Base-by-base conservation (phyloP, 495 filamentous ascomycete genomes). In the Achaetomiella virescens region DNA sequence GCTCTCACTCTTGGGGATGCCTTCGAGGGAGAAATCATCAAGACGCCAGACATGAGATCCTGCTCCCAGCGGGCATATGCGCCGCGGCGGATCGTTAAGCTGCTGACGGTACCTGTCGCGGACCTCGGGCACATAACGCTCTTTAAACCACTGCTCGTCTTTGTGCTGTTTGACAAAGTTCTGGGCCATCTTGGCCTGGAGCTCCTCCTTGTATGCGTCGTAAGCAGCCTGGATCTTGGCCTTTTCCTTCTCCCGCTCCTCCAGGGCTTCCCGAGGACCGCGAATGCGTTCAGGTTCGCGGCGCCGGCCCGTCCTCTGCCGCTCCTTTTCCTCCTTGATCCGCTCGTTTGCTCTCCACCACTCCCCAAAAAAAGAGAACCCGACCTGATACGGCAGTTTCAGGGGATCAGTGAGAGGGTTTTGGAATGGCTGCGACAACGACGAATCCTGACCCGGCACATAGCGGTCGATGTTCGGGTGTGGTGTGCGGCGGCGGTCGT, bases 91-190 rank as follows among this genome's bases (percentile, higher is more conserved):
- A 89, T 91, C 84, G 65, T 83, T 84, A 31, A 96, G 74, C 45
- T 85, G 81, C 44, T 71, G 68, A 38, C 84, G 85, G 46, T 96
- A 78, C 1, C 74, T 70, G 58, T 89, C 86, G 31, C 85, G 75
- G 50, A 88, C 80, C 51, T 93, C 90, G 4, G 90, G 80, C 53
- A 93, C 80, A 62, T 99, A 99, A 48, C 89, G 86, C 71, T 99
- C 93, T 58, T 86, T 90, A 73, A 99, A 99, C 93, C 93, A 99
- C 63, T 97, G 92, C 61, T 97, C 93, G 14, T 80, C 79, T 64
- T 93, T 95, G 68, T 97, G 93, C 46, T 88, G 84, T 27, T 86
- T 83, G 20, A 99, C 93, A 64, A 99, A 97, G 2, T 78, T 76
- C 56, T 87, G 81, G 0, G 91, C 89, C 84, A 97, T 90, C 65